Percentiles rank a stretch among this genome's conserved stretches.
phyloP scores from a whole-genome alignment of 163 green algal genomes.

The Scenedesmus sp. region DNA sequence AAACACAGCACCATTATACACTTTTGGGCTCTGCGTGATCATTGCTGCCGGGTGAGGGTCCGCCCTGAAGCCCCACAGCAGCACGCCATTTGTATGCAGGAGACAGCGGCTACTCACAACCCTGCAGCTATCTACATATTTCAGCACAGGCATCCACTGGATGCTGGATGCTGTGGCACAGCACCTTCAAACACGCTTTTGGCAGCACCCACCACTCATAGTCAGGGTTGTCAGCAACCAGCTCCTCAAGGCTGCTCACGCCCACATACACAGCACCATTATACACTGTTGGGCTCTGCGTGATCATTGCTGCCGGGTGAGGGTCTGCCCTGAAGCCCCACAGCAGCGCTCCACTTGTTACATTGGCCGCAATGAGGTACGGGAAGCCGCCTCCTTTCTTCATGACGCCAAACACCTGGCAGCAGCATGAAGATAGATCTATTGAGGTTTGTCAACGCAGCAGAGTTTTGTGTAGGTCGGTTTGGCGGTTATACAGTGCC shows the following conservation, averaged over 20 bases:
- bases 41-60: slow-evolving; percentile 31
- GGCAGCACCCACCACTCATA: slow-evolving; percentile 13
- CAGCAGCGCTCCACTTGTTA: slow-evolving; percentile 5
- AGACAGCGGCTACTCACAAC: too few relatives aligned
- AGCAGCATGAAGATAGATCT: too few relatives aligned
- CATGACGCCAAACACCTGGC: slow-evolving; percentile 27
- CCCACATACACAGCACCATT: slow-evolving; percentile 19
- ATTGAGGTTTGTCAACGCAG: too few relatives aligned
- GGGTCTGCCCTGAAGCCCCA: slow-evolving; percentile 18
- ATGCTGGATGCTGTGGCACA: background rate
- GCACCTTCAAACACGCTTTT: too few relatives aligned
- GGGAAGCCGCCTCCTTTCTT: slow-evolving; percentile 40
- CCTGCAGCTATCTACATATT: too few relatives aligned
- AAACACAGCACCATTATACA: slow-evolving; percentile 16
- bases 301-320: slow-evolving; percentile 31
- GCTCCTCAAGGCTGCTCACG: slow-evolving; percentile 47
- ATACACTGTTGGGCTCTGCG: slow-evolving; percentile 24
- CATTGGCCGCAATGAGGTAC: slow-evolving; percentile 14
- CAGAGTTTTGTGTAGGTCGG: background rate
- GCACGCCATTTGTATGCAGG: background rate
- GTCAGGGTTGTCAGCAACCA: background rate
- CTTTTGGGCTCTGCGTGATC: slow-evolving; percentile 25
- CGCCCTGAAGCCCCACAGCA: slow-evolving; percentile 13
- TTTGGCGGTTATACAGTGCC: too few relatives aligned
- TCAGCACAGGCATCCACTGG: too few relatives aligned